Percentiles rank a stretch among this genome's conserved stretches.
phyloP scores from a whole-genome alignment of 2,329 filamentous ascomycete genomes.

The Calonectria leucothoes region DNA sequence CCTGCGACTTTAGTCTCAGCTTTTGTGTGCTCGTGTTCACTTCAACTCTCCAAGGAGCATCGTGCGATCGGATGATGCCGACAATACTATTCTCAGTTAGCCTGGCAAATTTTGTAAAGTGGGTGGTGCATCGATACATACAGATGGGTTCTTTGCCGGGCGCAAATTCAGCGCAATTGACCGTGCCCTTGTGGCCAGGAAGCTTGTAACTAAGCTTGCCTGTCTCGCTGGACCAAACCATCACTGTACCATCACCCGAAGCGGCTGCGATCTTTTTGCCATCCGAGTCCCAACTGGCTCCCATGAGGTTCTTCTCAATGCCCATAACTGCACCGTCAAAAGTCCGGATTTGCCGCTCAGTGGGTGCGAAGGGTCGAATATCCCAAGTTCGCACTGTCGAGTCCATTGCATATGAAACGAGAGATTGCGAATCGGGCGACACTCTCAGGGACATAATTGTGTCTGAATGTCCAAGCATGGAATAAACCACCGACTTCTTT shows the following conservation, averaged over 20 bases:
- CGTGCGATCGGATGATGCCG: conserved; percentile 88
- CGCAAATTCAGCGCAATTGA: conserved; percentile 94
- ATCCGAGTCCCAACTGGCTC: conserved; percentile 88
- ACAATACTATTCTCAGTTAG: conserved; percentile 75
- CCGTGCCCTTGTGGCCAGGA: conserved; percentile 93
- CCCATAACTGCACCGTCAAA: conserved; percentile 93
- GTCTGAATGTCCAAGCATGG: conserved; percentile 89
- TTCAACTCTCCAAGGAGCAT: conserved; percentile 84
- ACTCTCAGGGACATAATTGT: conserved; percentile 90
- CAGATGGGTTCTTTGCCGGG: conserved; percentile 86
- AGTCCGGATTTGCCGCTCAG: conserved; percentile 84
- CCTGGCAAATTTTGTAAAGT: background rate
- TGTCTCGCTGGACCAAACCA: conserved; percentile 90
- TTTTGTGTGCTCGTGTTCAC: conserved; percentile 50
- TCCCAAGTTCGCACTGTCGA: conserved; percentile 96
- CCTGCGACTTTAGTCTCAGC: conserved; percentile 50
- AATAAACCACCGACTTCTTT: conserved; percentile 89
- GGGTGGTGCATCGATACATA: conserved; percentile 60
- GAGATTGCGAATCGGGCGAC: conserved; percentile 91
- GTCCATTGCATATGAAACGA: conserved; percentile 94
- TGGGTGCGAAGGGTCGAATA: conserved; percentile 91
- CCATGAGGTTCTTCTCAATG: conserved; percentile 90
- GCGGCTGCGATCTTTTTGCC: conserved; percentile 91
- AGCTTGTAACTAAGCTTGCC: conserved; percentile 95
- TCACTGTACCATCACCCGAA: conserved; percentile 89